Evolutionary conservation across 805 yeast genomes (phyloP), one percentile per base, ranked within the genome.

Genomic region (Nakazawaea molendinolei): DNA sequence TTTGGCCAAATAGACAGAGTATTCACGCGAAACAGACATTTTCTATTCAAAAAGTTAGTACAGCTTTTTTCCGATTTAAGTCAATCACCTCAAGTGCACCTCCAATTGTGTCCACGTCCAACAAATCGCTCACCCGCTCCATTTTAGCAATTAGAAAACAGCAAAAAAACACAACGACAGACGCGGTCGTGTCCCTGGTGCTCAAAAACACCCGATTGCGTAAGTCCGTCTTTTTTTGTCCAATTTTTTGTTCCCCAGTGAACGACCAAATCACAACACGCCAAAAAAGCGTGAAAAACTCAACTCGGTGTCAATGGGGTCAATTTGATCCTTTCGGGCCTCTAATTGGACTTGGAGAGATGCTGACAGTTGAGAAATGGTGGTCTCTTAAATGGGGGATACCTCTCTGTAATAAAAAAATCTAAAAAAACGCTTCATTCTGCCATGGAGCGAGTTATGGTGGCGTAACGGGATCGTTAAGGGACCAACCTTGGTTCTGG

Each of bases 1-100:
- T 63, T 92, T 90, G 65, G 97, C 97, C 60, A 92, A 79, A 69
- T 89, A 90, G 55, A 92, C 95, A 58, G 94, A 86, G 70, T 92
- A 95, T 80, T 92, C 97, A 74, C 97, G 94, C 58, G 90, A 74
- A 63, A 75, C 71, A 53, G 89, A 73, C 87, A 80, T 79, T 56
- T 52, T n/a, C 13, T 31, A 31, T 21, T n/a, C 12, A 25, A 9
- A 8, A 25, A 12, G 14, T n/a, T n/a, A 25, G 3, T 8, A 25
- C 9, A 25, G 14, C 28, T 16, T 25, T n/a, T 8, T 8, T 8
- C 3, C n/a, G n/a, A n/a, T n/a, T n/a, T n/a, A n/a, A 14, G 8
- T 27, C 17, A 20, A 14, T 6, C 29, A 27, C 2, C 5, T 27
- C 19, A 5, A 15, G 20, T 15, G 20, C 20, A 27, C 18, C 15